phyloP scores from a whole-genome alignment of 2,329 filamentous ascomycete genomes.

The Cytospora chrysosperma region DNA sequence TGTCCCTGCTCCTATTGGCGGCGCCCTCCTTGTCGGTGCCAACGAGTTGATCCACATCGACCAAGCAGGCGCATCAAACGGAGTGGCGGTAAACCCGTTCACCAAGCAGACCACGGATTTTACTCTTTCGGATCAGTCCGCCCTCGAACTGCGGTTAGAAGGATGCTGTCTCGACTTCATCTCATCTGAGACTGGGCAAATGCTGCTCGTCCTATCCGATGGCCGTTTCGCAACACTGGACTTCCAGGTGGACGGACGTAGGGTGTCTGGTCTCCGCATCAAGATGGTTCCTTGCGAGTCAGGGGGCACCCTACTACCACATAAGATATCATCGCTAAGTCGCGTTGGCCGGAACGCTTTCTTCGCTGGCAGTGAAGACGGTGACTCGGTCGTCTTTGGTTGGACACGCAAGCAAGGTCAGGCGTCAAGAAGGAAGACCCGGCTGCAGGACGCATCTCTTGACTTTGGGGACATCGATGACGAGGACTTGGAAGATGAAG shows the following conservation, averaged over 20 bases:
- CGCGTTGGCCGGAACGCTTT: constrained; percentile 66
- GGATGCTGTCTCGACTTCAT: constrained; percentile 75
- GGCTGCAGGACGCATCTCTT: constrained; percentile 54
- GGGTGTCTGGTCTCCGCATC: constrained; percentile 82
- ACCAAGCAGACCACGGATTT: constrained; percentile 81
- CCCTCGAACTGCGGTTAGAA: constrained; percentile 77
- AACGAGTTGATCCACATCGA: constrained; percentile 96
- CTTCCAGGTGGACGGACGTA: constrained; percentile 87
- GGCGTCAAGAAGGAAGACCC: constrained; percentile 61
- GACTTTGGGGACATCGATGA: constrained; percentile 49
- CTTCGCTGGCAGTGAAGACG: constrained; percentile 83
- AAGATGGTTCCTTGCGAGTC: constrained; percentile 61
- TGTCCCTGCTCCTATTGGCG: constrained; percentile 82
- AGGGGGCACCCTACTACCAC: constrained; percentile 62
- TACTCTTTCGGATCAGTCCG: constrained; percentile 80
- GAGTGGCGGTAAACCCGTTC: constrained; percentile 89
- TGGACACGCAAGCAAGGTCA: constrained; percentile 70
- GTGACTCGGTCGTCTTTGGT: constrained; percentile 77
- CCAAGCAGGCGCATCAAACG: constrained; percentile 90
- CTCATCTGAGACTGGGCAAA: constrained; percentile 73
- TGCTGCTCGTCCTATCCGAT: constrained; percentile 77
- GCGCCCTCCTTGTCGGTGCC: constrained; percentile 78
- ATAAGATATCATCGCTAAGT: constrained; percentile 66
- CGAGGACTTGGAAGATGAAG: constrained; percentile 59
- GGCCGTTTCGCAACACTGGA: constrained; percentile 73